Conservation (phyloP, 768 basidiomycete genomes). For the Boletus pseudo-olivaceus region DNA sequence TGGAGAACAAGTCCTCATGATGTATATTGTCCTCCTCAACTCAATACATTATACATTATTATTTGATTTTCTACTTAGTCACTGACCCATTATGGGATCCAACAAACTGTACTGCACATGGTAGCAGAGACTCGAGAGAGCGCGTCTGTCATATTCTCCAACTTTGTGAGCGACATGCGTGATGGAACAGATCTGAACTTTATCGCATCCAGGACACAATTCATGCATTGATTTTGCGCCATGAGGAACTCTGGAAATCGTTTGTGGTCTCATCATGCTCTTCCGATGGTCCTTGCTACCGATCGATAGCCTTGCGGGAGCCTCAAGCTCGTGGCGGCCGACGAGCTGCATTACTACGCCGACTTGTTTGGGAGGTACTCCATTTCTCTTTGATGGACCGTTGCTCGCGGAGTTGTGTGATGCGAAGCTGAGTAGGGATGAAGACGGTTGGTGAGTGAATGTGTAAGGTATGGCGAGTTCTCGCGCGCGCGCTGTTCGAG, state of each 20-base stretch:
- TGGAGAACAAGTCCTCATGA: too few relatives aligned
- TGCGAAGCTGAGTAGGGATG: constrained; percentile 55
- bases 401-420: constrained; percentile 59
- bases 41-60: too few relatives aligned
- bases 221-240: constrained; percentile 79
- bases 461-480: constrained; percentile 38
- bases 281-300: neutral
- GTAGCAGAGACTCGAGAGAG: constrained; percentile 63
- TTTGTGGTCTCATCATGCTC: constrained; percentile 21
- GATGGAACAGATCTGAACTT: neutral
- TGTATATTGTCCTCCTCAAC: too few relatives aligned
- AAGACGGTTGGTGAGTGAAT: constrained; percentile 72
- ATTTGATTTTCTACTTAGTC: too few relatives aligned
- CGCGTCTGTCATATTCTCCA: constrained; percentile 83
- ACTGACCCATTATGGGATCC: too few relatives aligned
- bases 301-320: constrained; percentile 37
- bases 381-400: constrained; percentile 57
- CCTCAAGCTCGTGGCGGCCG: constrained; percentile 73
- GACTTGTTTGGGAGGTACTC: constrained; percentile 73
- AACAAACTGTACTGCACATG: neutral
- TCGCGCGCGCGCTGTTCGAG: too few relatives aligned
- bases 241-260: constrained; percentile 83
- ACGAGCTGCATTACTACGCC: constrained; percentile 86
- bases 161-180: constrained; percentile 57
- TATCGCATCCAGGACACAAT: constrained; percentile 63